Percentiles rank a stretch among this genome's conserved stretches.
These are phyloP conservation scores for Tinospora cordifolia DNA, from an alignment of 164 flowering plant species.

Conservation along the genomic window DNA sequence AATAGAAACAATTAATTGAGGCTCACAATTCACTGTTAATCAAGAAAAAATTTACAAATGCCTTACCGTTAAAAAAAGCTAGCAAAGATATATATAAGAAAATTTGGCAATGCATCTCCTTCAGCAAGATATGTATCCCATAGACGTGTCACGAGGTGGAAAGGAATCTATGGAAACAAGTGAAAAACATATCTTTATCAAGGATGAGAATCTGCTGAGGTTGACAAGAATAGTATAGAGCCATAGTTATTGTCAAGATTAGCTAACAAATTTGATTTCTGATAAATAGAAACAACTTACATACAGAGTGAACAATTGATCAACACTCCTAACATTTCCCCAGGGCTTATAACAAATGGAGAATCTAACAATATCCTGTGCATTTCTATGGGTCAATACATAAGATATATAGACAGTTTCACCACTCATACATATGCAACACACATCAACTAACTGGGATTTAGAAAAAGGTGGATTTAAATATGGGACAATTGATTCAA, in stretches of 20 bases:
- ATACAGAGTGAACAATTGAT: neutral
- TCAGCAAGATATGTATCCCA: conserved; percentile 99
- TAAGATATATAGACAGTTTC: too few species aligned
- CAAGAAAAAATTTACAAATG: too few species aligned
- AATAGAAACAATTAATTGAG: too few species aligned
- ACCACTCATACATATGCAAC: too few species aligned
- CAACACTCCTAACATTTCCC: neutral
- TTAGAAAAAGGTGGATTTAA: too few species aligned
- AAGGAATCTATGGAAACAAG: conserved; percentile 53
- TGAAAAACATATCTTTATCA: conserved; percentile 7
- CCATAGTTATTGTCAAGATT: neutral
- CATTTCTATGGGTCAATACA: too few species aligned
- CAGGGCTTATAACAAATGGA: neutral
- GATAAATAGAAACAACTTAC: neutral
- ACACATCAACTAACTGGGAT: too few species aligned
- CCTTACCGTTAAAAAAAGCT: conserved; percentile 88
- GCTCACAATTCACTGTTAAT: too few species aligned
- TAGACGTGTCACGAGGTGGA: conserved; percentile 81
- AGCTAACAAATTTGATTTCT: neutral
- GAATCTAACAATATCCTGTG: too few species aligned
- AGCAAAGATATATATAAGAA: conserved; percentile 92
- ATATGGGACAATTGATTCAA: too few species aligned
- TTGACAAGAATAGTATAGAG: too few species aligned
- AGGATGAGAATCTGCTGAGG: neutral
- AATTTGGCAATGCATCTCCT: conserved; percentile 97